A percentile compares a stretch with the other conserved stretches of the same genome.
Conservation (phyloP, 148 eudicot genomes). For the Talinum fruticosum region DNA sequence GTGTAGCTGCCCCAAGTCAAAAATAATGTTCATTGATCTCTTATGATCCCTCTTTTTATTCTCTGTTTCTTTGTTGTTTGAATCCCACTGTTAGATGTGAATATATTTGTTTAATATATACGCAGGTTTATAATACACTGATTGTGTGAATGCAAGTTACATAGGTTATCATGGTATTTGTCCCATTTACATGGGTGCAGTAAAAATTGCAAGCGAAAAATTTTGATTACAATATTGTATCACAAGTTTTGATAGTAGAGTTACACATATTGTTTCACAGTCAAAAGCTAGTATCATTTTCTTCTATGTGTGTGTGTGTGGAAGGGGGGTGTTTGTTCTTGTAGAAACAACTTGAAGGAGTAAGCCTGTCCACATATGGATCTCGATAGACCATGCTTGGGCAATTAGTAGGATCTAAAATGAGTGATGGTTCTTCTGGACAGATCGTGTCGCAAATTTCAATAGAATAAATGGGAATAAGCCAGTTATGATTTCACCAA, state of each 20-base stretch:
- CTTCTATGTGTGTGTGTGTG: no score
- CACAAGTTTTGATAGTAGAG: neutral
- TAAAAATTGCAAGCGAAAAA: neutral
- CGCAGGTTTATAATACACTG: neutral
- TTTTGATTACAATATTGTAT: neutral
- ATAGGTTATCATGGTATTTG: neutral
- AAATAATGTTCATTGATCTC: neutral
- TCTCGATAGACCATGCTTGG: neutral
- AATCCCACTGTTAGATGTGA: neutral
- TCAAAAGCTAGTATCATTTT: neutral
- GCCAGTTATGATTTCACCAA: neutral
- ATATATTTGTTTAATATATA: no score
- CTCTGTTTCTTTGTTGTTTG: neutral
- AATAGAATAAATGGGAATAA: neutral
- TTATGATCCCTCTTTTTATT: neutral
- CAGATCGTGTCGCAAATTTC: neutral
- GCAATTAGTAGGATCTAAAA: neutral
- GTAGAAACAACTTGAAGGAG: no score
- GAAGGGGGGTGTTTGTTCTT: no score
- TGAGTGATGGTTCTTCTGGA: neutral
- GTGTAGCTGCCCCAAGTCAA: neutral
- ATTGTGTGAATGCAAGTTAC: neutral
- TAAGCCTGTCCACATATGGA: neutral
- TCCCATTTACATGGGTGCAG: neutral
- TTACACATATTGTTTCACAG: neutral